Evolutionary conservation across 1,284 basidiomycete genomes (phyloP).

Genomic region (Sphaerobolus stellatus): DNA sequence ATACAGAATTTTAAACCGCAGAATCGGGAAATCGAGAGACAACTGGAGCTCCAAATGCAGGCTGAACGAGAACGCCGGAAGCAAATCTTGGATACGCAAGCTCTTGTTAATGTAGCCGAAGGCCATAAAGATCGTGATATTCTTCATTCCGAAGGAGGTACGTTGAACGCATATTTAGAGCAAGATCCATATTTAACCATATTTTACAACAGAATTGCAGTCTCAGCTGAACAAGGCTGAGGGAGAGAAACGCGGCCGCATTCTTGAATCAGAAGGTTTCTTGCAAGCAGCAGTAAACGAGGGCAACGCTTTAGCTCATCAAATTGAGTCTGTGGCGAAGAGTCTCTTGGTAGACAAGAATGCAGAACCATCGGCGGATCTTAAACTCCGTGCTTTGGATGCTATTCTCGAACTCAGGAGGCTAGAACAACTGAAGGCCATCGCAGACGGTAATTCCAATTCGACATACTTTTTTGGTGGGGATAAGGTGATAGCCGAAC

Average conservation of each 20-base stretch:
- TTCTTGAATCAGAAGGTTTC: constrained; percentile 24
- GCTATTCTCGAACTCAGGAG: constrained; percentile 46
- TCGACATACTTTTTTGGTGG: constrained; percentile 57
- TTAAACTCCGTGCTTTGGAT: constrained; percentile 38
- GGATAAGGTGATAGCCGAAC: constrained; percentile 33
- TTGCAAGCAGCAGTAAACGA: constrained; percentile 49
- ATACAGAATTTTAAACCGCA: constrained; percentile 53
- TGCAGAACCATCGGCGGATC: constrained; percentile 24
- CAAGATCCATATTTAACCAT: neutral
- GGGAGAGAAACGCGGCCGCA: constrained; percentile 41
- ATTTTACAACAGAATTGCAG: constrained; percentile 24
- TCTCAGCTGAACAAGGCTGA: constrained; percentile 25
- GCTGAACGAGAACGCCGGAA: constrained; percentile 53
- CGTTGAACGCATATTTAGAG: no score
- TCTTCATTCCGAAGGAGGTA: constrained; percentile 48
- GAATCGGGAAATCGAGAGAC: constrained; percentile 50
- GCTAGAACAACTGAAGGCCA: constrained; percentile 50
- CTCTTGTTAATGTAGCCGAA: constrained; percentile 54
- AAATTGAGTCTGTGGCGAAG: constrained; percentile 43
- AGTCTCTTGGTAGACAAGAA: constrained; percentile 34
- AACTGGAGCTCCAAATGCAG: constrained; percentile 57
- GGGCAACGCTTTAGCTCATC: constrained; percentile 45
- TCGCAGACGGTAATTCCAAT: constrained; percentile 46
- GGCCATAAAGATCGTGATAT: constrained; percentile 54
- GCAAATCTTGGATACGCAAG: constrained; percentile 55